A percentile compares a stretch with the other conserved stretches of the same genome.
phyloP scores from a whole-genome alignment of 768 basidiomycete genomes.

The Rickenella mellea region DNA sequence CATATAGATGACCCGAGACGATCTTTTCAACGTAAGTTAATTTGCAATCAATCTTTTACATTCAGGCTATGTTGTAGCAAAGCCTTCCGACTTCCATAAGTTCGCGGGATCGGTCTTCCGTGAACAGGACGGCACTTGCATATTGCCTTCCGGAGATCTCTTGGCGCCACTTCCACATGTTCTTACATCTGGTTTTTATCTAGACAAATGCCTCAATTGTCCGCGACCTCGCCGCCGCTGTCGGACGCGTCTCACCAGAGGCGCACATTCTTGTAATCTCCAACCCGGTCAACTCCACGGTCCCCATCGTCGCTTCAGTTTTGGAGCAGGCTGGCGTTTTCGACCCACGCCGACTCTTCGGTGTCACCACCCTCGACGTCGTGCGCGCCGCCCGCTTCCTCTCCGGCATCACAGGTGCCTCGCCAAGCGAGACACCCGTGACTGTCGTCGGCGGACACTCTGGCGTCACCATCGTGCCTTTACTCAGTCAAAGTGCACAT shows the following conservation, averaged over 20 bases:
- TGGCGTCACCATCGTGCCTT: slow-evolving; percentile 93
- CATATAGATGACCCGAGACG: slow-evolving; percentile 86
- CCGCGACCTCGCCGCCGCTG: slow-evolving; percentile 85
- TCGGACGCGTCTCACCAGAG: slow-evolving; percentile 77
- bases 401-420: slow-evolving; percentile 51
- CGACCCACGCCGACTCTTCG: slow-evolving; percentile 83
- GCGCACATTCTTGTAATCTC: slow-evolving; percentile 97
- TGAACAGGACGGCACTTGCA: slow-evolving; percentile 12
- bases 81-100: no score
- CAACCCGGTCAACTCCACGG: slow-evolving; percentile 98
- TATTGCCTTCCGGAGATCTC: no score
- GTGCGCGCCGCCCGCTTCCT: slow-evolving; percentile 94
- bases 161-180: no score
- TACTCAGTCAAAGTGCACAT: slow-evolving; percentile 72
- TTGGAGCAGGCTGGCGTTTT: slow-evolving; percentile 89
- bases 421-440: slow-evolving; percentile 59
- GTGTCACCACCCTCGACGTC: slow-evolving; percentile 97
- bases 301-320: slow-evolving; percentile 90
- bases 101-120: no score
- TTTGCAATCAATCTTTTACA: not conserved
- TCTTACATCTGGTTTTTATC: slow-evolving; percentile 1
- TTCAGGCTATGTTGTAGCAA: no score
- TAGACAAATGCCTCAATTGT: slow-evolving; percentile 98
- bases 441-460: slow-evolving; percentile 95
- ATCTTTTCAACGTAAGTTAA: slow-evolving; percentile 80